phyloP scores from a whole-genome alignment of 192 early-diverging fungal species.

The Coemansia sp. region DNA sequence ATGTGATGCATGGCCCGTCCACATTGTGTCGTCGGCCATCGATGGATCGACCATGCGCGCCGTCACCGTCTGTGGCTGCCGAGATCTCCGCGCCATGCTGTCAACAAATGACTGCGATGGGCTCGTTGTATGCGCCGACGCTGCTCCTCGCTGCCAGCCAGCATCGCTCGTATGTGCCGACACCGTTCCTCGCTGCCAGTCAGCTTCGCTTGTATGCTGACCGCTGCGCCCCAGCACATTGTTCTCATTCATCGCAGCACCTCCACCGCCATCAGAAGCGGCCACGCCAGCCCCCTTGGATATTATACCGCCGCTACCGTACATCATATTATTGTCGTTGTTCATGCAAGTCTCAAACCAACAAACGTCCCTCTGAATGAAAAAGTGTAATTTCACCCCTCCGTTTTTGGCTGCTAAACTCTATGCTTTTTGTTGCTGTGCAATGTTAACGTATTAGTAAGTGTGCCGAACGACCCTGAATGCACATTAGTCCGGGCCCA shows the following conservation, averaged over 20 bases:
- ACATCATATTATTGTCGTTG: background rate
- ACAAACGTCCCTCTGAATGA: no score
- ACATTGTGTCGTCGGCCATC: background rate
- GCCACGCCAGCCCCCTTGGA: conserved; percentile 10
- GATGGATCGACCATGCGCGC: conserved; percentile 46
- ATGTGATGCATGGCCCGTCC: background rate
- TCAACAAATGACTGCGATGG: background rate
- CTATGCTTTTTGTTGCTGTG: no score
- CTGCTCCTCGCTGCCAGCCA: conserved; percentile 5
- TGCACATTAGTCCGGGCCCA: background rate
- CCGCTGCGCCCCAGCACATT: conserved; percentile 21
- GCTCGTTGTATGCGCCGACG: conserved; percentile 3
- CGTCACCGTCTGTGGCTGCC: conserved; percentile 31
- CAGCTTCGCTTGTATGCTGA: conserved; percentile 9
- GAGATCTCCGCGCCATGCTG: background rate
- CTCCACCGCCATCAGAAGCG: conserved; percentile 1
- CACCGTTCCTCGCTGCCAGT: background rate
- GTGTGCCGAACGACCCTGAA: background rate
- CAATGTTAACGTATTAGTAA: background rate
- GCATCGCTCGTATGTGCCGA: background rate
- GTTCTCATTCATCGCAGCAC: conserved; percentile 4
- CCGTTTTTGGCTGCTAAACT: background rate
- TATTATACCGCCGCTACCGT: background rate
- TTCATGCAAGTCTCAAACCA: background rate
- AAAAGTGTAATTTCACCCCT: no score